Percentiles rank a stretch among this genome's conserved stretches.
Conservation (phyloP, 1,284 basidiomycete genomes). For the Leccinum pachyderme region DNA sequence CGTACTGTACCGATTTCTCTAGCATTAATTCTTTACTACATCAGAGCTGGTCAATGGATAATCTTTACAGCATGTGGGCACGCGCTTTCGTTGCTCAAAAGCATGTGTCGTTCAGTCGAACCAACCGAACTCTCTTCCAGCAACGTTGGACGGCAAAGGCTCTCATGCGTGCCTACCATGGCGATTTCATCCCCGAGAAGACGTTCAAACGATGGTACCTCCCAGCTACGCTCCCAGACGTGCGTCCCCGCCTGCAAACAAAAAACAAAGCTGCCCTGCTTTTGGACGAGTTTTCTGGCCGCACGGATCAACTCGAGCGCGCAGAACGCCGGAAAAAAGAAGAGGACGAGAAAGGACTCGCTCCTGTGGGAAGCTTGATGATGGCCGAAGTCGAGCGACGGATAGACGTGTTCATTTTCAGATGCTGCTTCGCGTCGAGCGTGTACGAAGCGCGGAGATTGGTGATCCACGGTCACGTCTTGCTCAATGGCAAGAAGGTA, state of each 20-base stretch:
- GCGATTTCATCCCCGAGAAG: constrained; percentile 91
- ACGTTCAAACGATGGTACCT: constrained; percentile 96
- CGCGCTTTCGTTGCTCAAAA: constrained; percentile 52
- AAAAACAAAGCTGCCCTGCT: constrained; percentile 42
- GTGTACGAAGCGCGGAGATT: constrained; percentile 88
- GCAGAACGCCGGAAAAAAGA: constrained; percentile 50
- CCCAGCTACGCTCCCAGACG: constrained; percentile 83
- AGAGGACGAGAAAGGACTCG: constrained; percentile 60
- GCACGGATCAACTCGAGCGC: constrained; percentile 44
- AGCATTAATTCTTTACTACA: constrained; percentile 6
- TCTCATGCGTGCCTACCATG: constrained; percentile 93
- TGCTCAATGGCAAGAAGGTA: constrained; percentile 88
- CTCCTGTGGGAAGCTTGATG: constrained; percentile 89
- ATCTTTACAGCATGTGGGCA: constrained; percentile 79
- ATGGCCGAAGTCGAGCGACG: constrained; percentile 91
- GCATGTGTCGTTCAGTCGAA: constrained; percentile 58
- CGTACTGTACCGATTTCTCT: neutral
- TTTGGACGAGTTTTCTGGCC: constrained; percentile 58
- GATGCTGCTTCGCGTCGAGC: constrained; percentile 87
- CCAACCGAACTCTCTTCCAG: constrained; percentile 77
- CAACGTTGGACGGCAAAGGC: constrained; percentile 91
- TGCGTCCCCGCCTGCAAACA: constrained; percentile 56
- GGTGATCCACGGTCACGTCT: constrained; percentile 85
- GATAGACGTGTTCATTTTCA: constrained; percentile 90
- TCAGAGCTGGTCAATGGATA: constrained; percentile 80